Conservation (phyloP, 305 asterid species). For the Rubia occidens region DNA sequence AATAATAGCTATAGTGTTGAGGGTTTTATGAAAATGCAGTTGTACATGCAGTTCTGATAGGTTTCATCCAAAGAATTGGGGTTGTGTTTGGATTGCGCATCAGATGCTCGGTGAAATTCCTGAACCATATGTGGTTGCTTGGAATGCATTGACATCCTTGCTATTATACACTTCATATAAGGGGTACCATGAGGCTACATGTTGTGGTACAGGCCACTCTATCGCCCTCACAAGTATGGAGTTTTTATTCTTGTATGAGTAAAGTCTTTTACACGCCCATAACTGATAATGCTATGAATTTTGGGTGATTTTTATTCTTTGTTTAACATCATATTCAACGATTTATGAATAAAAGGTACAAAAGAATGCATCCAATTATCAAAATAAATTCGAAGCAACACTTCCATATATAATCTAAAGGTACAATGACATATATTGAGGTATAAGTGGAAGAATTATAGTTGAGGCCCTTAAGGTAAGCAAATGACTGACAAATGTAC, state of each 20-base stretch:
- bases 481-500: conserved; percentile 8
- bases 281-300: background rate
- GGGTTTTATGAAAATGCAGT: too few relatives aligned
- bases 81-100: too few relatives aligned
- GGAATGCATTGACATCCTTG: conserved; percentile 34
- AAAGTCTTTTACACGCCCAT: background rate
- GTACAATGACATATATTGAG: conserved; percentile 83
- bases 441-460: conserved; percentile 87
- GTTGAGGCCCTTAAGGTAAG: conserved; percentile 90
- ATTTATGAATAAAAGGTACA: too few relatives aligned
- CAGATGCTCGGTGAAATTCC: too few relatives aligned
- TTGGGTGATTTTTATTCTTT: too few relatives aligned
- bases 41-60: too few relatives aligned
- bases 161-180: conserved; percentile 80
- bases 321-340: too few relatives aligned
- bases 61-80: too few relatives aligned
- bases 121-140: too few relatives aligned
- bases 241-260: conserved; percentile 15
- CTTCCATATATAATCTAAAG: conserved; percentile 84
- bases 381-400: conserved; percentile 82
- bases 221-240: conserved; percentile 74
- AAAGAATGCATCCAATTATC: conserved; percentile 89
- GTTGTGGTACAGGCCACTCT: conserved; percentile 93
- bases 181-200: conserved; percentile 95
- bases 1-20: too few relatives aligned